These are phyloP conservation scores for Ogataea polymorpha DNA, from an alignment of 805 yeast genomes.

Conservation along the genomic window DNA sequence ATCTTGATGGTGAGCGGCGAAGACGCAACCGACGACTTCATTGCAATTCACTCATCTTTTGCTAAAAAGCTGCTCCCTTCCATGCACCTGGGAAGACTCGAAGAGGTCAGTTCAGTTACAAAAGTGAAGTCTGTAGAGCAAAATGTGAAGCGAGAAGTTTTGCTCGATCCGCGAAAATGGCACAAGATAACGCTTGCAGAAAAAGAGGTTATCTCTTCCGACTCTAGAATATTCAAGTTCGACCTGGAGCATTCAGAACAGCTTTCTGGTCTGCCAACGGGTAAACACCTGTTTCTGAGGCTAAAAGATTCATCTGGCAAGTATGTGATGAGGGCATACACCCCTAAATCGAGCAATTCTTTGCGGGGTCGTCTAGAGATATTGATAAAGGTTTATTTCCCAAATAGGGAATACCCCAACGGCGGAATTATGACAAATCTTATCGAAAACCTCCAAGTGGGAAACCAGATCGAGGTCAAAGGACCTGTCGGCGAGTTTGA, in stretches of 20 bases:
- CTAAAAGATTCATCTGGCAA: slow-evolving; percentile 24
- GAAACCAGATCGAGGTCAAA: slow-evolving; percentile 27
- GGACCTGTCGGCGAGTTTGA: slow-evolving; percentile 34
- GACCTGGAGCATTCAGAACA: slow-evolving; percentile 31
- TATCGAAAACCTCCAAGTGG: slow-evolving; percentile 25
- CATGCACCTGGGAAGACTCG: slow-evolving; percentile 26
- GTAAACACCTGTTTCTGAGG: slow-evolving; percentile 32
- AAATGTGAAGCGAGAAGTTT: slow-evolving; percentile 9
- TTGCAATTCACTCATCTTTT: slow-evolving; percentile 34
- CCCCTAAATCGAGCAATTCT: slow-evolving; percentile 31
- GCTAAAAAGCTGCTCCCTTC: slow-evolving; percentile 27
- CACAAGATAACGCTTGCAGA: slow-evolving; percentile 20
- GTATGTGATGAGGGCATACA: slow-evolving; percentile 34
- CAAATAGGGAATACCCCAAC: slow-evolving; percentile 22
- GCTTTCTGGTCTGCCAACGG: slow-evolving; percentile 32
- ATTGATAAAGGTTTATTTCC: slow-evolving; percentile 34
- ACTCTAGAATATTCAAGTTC: slow-evolving; percentile 31
- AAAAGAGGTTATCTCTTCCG: slow-evolving; percentile 27
- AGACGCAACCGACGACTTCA: slow-evolving; percentile 33
- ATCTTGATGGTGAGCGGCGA: slow-evolving; percentile 27
- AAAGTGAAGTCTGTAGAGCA: neutral
- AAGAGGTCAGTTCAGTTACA: slow-evolving; percentile 3
- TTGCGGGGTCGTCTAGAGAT: slow-evolving; percentile 30
- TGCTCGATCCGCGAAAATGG: slow-evolving; percentile 33
- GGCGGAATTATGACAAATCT: slow-evolving; percentile 34